A percentile compares a stretch with the other conserved stretches of the same genome.
Conservation (phyloP, 176 grass and related monocot species). For the Triticum dicoccoides region DNA sequence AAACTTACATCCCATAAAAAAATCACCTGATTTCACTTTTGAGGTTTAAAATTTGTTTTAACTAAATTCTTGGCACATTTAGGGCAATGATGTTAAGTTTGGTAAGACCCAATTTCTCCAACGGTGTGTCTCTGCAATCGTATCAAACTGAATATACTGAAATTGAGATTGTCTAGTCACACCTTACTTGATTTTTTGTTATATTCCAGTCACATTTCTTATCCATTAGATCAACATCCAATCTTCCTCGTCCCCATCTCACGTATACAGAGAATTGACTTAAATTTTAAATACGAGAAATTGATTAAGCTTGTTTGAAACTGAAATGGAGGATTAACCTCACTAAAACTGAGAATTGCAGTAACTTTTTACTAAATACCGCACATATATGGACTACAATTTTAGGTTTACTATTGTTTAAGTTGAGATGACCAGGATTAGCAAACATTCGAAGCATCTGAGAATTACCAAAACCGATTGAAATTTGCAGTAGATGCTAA, state of each 20-base stretch:
- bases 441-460: background rate
- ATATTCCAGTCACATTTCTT: background rate
- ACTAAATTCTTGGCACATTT: background rate
- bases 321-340: background rate
- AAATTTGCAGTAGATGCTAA: background rate
- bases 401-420: background rate
- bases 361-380: background rate
- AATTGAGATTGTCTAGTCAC: background rate
- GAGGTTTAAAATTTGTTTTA: background rate
- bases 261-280: background rate
- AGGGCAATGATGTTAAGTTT: background rate
- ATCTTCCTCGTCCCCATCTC: background rate
- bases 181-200: background rate
- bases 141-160: background rate
- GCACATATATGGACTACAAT: background rate
- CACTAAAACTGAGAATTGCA: background rate
- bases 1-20: background rate
- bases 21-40: background rate
- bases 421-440: background rate
- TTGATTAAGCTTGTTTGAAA: background rate
- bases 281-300: background rate
- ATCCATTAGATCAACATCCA: background rate
- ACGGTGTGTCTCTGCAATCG: background rate
- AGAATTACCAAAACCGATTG: background rate
- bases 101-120: background rate